Evolutionary conservation across 176 grass and related monocot genomes (phyloP), one percentile per base, ranked within the genome.

Genomic region (Eremochloa ophiuroides): DNA sequence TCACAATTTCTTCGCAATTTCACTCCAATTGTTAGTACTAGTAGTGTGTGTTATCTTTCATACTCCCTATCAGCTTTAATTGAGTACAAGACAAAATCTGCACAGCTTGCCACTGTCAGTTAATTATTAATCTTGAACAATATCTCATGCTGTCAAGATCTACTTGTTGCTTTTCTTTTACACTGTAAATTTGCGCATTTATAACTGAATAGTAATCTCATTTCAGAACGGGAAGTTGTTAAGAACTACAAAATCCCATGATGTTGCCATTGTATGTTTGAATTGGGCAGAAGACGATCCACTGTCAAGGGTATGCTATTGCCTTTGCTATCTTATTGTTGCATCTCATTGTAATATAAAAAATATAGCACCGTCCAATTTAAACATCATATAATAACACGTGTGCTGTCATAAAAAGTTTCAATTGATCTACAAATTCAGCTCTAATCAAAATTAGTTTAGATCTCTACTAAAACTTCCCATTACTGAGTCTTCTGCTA

Each of bases 221-320:
- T 88, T 90, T 46, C 92, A 98, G 92, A 98, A 95, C 10, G 95
- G 95, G 76, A 98, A 95, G 89, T 71, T 98, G 75, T 68, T 98
- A 80, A 91, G 90, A 87, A 89, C 79, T 84, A 76, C 86, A 55
- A 95, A 89, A 78, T 89, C 86, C 3, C 95, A 98, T 2, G 79
- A 87, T 87, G 88, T 80, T 55, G 77, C 95, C 37, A 85, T 98
- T 85, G 73, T 95, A 83, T 98, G 83, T 84, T 83, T 98, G 87
- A 98, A 98, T 64, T 98, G 95, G 95, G 79, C 88, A 4, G 95
- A 98, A 88, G 90, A 93, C 65, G 81, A 74, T 86, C 68, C 72
- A 43, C 65, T 66, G 62, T 70, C 60, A 80, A 87, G 30, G 88
- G 95, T 98, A 95, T 74, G 60, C 17, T 75, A 51, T 84, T 62